Evolutionary conservation across 106 monocot genomes (phyloP), one percentile per base, ranked within the genome.

Genomic region (Platanthera zijinensis): DNA sequence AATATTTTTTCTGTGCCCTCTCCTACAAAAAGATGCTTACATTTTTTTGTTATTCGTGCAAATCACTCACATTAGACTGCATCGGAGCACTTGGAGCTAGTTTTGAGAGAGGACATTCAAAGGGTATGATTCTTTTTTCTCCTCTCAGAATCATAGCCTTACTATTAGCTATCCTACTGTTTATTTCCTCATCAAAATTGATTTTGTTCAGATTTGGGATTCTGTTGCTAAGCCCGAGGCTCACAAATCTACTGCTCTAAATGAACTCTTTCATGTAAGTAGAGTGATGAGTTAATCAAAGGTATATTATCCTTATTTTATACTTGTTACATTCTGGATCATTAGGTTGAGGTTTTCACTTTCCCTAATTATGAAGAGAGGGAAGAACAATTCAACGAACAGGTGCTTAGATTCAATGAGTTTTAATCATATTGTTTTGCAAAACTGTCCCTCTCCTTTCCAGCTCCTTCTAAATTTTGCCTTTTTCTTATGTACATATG

Each of bases 231-330:
- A 84, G 79, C 85, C 85, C 8, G 78, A 89, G 48, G 78, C 76
- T 53, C 84, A 86, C 48, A 86, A 89, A 73, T 81, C 84, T 62
- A 86, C 83, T 50, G 11, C 71, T 63, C 83, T 89, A 15, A 83
- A 76, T 79, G 86, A 86, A 81, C 86, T 89, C 71, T 89, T 89
- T 75, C 84, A 89, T 75, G 85, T 86, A 61, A 84, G 89, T 79
- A 17, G 14, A 3, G 4, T 45, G 47, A 13, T 46, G 10, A 15
- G 47, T 47, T 69, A 48, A 14, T 4, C 6, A 6, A 48, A 46
- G 4, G 7, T 14, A 45, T 12, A 4, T 1, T 14, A 13, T 53
- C 30, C 2, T 15, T 76, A 48, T 9, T 1, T 61, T 61, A 48
- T 48, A 5, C 18, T 76, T 46, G 25, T n/a, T 25, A 5, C 48